Percentiles rank a stretch among this genome's conserved stretches.
Conservation (phyloP, 108 stramenopile species). For the Pseudonitzschia delicatissima region DNA sequence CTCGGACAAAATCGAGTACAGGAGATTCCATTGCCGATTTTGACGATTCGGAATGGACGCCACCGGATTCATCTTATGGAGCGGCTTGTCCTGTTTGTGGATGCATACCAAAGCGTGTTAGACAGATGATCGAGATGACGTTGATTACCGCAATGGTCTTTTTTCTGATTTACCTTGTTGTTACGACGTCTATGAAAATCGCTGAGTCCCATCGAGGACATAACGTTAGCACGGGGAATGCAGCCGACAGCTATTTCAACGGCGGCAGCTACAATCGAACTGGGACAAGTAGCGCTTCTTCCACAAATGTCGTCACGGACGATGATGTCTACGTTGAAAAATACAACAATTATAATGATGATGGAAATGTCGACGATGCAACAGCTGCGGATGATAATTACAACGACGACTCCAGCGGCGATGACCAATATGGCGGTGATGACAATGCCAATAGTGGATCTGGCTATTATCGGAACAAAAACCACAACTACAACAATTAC, state of each 20-base stretch:
- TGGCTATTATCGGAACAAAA: not conserved
- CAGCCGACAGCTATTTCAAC: not conserved
- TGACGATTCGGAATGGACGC: conserved; percentile 59
- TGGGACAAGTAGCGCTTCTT: not conserved
- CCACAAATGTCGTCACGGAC: not conserved
- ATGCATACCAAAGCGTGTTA: conserved; percentile 56
- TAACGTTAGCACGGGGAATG: not conserved
- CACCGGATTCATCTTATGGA: conserved; percentile 61
- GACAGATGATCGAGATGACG: conserved; percentile 50
- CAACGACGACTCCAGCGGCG: not conserved
- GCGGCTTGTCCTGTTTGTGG: conserved; percentile 71
- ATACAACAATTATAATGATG: not conserved
- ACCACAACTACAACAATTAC: conserved; percentile 6
- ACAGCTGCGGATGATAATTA: conserved; percentile 1
- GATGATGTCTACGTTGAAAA: conserved; percentile 16
- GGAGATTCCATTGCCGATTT: conserved; percentile 38
- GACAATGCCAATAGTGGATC: not conserved
- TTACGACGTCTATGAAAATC: conserved; percentile 42
- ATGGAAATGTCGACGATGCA: not conserved
- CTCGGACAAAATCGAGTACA: conserved; percentile 4
- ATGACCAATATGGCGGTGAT: not conserved
- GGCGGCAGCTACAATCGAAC: not conserved
- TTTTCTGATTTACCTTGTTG: conserved; percentile 38
- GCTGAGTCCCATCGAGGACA: conserved; percentile 22
- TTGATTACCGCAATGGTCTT: conserved; percentile 42